Base-by-base conservation (phyloP, 768 basidiomycete species). In the Amanita pallidorosea region DNA sequence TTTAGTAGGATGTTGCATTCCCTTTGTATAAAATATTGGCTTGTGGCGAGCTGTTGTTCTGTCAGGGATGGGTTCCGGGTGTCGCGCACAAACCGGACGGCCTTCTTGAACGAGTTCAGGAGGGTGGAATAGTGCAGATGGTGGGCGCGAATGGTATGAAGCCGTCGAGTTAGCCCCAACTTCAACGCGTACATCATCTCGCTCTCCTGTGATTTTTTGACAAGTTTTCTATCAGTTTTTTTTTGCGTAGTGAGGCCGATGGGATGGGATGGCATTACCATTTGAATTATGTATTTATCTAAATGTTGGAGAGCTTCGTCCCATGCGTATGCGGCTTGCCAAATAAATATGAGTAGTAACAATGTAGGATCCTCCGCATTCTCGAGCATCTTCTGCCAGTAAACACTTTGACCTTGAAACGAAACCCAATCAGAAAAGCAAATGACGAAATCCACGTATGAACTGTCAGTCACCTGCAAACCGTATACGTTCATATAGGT, bases 291-390 rank as follows among this genome's bases (percentile, higher is more conserved):
- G 56, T 80, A 72, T 1, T 64, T 55, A 49, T 80, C 79, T 11
- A 81, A 61, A 36, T 65, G 63, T 54, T 80, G 80, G 4, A 81
- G 59, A 0, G 78, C 70, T 58, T 81, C 72, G 51, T 82, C 80
- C 78, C 79, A 82, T 0, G 75, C 74, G 55, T 81, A 82, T 53
- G 81, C 54, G 3, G 78, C 74, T 45, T 81, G 76, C 80, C 80
- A 81, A 29, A 81, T 61, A 35, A 72, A 70, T 7, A 75, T 69
- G 22, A 82, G 58, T 22, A 81, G 63, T 0, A 80, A 54, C 49
- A 81, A 78, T 0, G 80, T 81, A 1, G 79, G 77, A 56, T 81
- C 80, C 1, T 62, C 61, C 1, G 74, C 70, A 40, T 63, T 64
- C 56, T 59, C 55, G 48, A 71, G 66, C 27, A 71, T 66, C 36